Conservation (phyloP, 1,139 yeast species). For the Suhomyces yuchorum region DNA sequence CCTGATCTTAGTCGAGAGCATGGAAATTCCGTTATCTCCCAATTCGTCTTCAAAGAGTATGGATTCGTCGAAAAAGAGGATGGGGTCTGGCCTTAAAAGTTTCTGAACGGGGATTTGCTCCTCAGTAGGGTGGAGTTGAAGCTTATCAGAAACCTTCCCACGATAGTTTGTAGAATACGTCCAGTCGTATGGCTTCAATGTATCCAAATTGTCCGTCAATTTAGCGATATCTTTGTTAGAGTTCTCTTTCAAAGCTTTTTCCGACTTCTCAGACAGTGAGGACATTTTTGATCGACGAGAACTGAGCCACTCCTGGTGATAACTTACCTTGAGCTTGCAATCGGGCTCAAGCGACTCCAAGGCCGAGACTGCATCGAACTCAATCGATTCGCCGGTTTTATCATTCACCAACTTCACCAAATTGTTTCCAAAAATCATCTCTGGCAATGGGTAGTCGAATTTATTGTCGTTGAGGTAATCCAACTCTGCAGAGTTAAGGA, state of each 20-base stretch:
- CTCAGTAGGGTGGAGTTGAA: slow-evolving; percentile 25
- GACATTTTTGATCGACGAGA: slow-evolving; percentile 49
- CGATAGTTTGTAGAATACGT: slow-evolving; percentile 81
- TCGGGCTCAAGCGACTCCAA: slow-evolving; percentile 58
- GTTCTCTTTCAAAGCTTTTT: slow-evolving; percentile 31
- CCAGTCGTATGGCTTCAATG: slow-evolving; percentile 88
- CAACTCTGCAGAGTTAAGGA: slow-evolving; percentile 70
- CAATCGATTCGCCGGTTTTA: slow-evolving; percentile 48
- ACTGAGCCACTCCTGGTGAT: slow-evolving; percentile 85
- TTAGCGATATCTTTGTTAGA: slow-evolving; percentile 33
- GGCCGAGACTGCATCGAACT: slow-evolving; percentile 81
- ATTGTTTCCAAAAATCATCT: slow-evolving; percentile 96
- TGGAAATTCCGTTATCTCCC: slow-evolving; percentile 92
- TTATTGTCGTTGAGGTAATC: slow-evolving; percentile 64
- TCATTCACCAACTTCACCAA: slow-evolving; percentile 53
- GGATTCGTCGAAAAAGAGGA: slow-evolving; percentile 84
- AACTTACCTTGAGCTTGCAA: slow-evolving; percentile 63
- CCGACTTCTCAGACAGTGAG: slow-evolving; percentile 30
- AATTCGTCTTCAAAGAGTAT: slow-evolving; percentile 90
- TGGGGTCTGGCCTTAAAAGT: slow-evolving; percentile 77
- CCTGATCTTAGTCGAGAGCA: slow-evolving; percentile 74
- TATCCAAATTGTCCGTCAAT: slow-evolving; percentile 43
- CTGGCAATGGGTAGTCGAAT: slow-evolving; percentile 84
- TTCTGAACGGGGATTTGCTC: slow-evolving; percentile 66
- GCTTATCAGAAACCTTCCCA: slow-evolving; percentile 54